Conservation (phyloP, 169 alveolate genomes). For the Theileria sp. region DNA sequence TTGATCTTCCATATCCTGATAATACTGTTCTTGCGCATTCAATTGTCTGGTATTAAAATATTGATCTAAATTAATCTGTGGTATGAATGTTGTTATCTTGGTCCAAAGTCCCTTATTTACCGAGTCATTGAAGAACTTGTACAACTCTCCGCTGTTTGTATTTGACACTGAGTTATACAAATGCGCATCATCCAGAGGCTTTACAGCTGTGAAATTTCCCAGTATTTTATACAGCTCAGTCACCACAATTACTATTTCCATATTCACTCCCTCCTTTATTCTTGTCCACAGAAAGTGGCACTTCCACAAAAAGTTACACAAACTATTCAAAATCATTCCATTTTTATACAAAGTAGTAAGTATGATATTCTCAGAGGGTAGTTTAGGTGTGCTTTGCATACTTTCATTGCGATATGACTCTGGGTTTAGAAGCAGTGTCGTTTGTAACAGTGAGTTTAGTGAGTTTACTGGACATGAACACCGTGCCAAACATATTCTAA, state of each 20-base stretch:
- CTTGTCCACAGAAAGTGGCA: constrained; percentile 66
- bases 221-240: constrained; percentile 43
- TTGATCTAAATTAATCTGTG: constrained; percentile 6
- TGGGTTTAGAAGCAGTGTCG: constrained; percentile 31
- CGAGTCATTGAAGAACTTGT: constrained; percentile 4
- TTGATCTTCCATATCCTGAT: neutral
- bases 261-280: constrained; percentile 47
- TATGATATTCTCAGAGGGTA: neutral
- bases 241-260: constrained; percentile 36
- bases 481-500: constrained; percentile 52
- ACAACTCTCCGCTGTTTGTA: neutral
- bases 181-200: constrained; percentile 9
- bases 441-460: constrained; percentile 53
- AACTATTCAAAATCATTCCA: constrained; percentile 41
- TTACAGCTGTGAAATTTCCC: constrained; percentile 6
- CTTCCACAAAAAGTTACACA: constrained; percentile 58
- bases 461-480: constrained; percentile 51
- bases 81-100: constrained; percentile 7
- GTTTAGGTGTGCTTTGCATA: neutral
- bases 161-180: neutral
- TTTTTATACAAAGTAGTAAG: constrained; percentile 10
- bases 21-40: neutral
- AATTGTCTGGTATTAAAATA: neutral
- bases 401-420: constrained; percentile 4
- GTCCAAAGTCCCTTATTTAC: constrained; percentile 3